Evolutionary conservation across 1,284 basidiomycete genomes (phyloP).

Genomic region (Lentinula novae-zelandiae): DNA sequence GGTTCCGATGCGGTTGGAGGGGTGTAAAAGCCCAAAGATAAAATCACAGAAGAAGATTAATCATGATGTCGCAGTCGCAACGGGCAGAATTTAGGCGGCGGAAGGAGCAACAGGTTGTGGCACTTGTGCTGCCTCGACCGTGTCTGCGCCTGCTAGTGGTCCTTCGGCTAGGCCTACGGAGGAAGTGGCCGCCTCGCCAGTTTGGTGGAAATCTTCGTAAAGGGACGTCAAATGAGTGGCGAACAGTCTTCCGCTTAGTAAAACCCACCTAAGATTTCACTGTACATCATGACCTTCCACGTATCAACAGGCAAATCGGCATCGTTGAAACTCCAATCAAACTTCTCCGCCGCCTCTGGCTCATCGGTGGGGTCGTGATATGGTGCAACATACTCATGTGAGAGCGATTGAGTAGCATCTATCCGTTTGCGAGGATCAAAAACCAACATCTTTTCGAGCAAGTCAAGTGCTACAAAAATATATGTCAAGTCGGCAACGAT

Average conservation of each 20-base stretch:
- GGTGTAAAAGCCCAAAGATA: background rate
- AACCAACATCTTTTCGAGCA: constrained; percentile 98
- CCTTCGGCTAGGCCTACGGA: constrained; percentile 51
- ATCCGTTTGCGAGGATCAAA: constrained; percentile 98
- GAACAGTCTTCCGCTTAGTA: background rate
- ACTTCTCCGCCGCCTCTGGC: constrained; percentile 90
- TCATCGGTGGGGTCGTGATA: constrained; percentile 99
- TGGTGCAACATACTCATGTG: constrained; percentile 93
- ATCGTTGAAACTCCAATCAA: constrained; percentile 99
- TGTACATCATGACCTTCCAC: constrained; percentile 99
- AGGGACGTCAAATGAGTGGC: background rate
- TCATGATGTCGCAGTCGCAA: background rate
- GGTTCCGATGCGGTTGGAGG: no score
- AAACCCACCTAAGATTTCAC: constrained; percentile 83
- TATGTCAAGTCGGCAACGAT: background rate
- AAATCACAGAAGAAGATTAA: background rate
- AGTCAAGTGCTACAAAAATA: constrained; percentile 71
- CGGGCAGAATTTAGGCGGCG: background rate
- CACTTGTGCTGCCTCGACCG: background rate
- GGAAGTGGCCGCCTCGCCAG: constrained; percentile 46
- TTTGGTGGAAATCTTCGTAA: constrained; percentile 70
- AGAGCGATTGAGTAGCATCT: constrained; percentile 88
- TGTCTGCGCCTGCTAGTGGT: constrained; percentile 59
- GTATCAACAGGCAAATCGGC: constrained; percentile 99
- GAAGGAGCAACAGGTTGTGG: constrained; percentile 4